These are phyloP conservation scores for Platanthera zijinensis DNA, from an alignment of 106 monocot species.

Conservation along the genomic window DNA sequence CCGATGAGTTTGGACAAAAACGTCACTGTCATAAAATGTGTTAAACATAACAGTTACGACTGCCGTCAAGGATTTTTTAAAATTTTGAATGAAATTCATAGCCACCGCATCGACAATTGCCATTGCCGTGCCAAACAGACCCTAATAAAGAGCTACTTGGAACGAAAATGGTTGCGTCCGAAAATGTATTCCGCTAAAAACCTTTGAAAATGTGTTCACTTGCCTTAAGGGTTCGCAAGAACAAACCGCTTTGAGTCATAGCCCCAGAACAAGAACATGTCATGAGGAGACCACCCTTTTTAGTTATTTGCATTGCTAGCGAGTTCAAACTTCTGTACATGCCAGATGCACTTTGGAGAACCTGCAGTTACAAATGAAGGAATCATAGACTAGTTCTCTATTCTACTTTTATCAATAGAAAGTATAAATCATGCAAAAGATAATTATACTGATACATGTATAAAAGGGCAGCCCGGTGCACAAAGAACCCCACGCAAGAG, in stretches of 20 bases:
- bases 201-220: not conserved
- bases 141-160: not conserved
- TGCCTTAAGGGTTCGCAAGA: slow-evolving; percentile 75
- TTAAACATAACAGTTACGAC: not conserved
- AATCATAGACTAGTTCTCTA: not conserved
- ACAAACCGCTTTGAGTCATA: slow-evolving; percentile 86
- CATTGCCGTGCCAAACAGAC: not conserved
- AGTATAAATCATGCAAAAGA: not conserved
- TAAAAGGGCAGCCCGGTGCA: too few species aligned
- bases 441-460: not conserved
- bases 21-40: too few species aligned
- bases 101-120: too few species aligned
- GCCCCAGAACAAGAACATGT: slow-evolving; percentile 98
- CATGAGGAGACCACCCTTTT: slow-evolving; percentile 82
- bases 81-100: not conserved
- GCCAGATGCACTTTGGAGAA: slow-evolving; percentile 77
- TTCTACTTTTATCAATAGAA: not conserved
- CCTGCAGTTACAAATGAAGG: slow-evolving; percentile 31
- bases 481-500: too few species aligned
- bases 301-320: slow-evolving; percentile 83
- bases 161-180: not conserved
- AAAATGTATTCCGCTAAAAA: not conserved
- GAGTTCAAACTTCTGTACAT: slow-evolving; percentile 92
- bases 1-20: too few species aligned
- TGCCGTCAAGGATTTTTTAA: not conserved